Conservation (phyloP, 345 rosid species). For the Rhodamnia rubescens region DNA sequence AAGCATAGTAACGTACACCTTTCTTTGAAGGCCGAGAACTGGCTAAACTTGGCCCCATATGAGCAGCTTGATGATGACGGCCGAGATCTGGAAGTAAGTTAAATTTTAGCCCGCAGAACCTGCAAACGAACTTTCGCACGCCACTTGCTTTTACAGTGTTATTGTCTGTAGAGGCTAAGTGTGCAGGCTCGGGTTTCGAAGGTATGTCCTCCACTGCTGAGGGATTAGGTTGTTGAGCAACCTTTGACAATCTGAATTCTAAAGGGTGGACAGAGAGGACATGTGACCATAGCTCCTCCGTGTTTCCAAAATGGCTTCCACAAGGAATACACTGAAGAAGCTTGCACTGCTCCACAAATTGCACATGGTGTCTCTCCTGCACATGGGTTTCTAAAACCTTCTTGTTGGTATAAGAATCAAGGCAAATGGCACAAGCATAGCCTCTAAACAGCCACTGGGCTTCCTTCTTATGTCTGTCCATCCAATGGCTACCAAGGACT, state of each 20-base stretch:
- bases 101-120: conserved; percentile 84
- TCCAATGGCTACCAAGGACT: conserved; percentile 54
- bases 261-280: conserved; percentile 59
- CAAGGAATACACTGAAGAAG: conserved; percentile 95
- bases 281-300: conserved; percentile 69
- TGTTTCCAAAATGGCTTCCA: conserved; percentile 82
- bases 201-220: conserved; percentile 16
- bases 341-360: conserved; percentile 91
- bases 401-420: conserved; percentile 78
- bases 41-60: conserved; percentile 57
- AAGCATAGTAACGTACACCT: conserved; percentile 60
- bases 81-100: conserved; percentile 97
- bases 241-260: conserved; percentile 39
- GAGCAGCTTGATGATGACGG: conserved; percentile 99
- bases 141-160: conserved; percentile 34
- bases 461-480: conserved; percentile 66
- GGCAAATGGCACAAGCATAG: conserved; percentile 92
- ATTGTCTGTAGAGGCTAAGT: conserved; percentile 24
- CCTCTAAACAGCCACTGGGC: conserved; percentile 77
- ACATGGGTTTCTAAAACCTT: conserved; percentile 75
- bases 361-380: conserved; percentile 87
- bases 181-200: conserved; percentile 24
- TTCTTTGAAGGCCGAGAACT: conserved; percentile 55
- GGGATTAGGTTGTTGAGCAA: conserved; percentile 17
- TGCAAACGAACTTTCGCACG: conserved; percentile 55